Evolutionary conservation across 148 eudicot genomes (phyloP), one percentile per base, ranked within the genome.

Genomic region (Vaccinium darrowii): DNA sequence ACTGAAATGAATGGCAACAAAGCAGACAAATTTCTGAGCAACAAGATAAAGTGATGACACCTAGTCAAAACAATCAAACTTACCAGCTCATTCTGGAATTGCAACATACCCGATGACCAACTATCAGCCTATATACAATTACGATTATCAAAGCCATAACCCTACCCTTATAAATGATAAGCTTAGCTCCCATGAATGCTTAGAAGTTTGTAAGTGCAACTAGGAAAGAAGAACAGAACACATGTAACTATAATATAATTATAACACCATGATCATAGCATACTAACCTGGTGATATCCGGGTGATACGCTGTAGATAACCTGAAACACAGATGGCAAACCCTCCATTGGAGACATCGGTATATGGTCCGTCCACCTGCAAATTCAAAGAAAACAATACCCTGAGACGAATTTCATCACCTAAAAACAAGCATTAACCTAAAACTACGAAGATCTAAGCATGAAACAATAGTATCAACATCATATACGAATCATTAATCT

Each of bases 271-370:
- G 92, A 93, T 88, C 84, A 88, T 50, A 90, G 86, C 81, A 84
- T 76, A 74, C 58, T 86, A 78, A 87, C 82, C 82, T 79, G 15
- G 30, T 79, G 82, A 57, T 56, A 79, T 30, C 83, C 83, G 4
- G 83, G 83, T 80, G 83, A 16, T 62, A 92, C 88, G 78, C 88
- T 86, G 85, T 88, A 91, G 47, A 91, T 85, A 86, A 86, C 93
- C 87, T 92, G 91, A 88, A 91, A 92, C n/a, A 79, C 85, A 43
- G 88, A 87, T 27, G 93, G 92, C 63, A 89, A 89, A 21, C 93
- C 93, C 90, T 92, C 93, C 86, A 89, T 83, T 11, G 93, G 92
- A 49, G 93, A 90, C 95, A 92, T 89, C 19, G 74, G 88, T 80
- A 92, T 86, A 78, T 86, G 88, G 50, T 92, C 91, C 4, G 89